These are phyloP conservation scores for Trametes coccinea DNA, from an alignment of 768 basidiomycete species.

Conservation along the genomic window DNA sequence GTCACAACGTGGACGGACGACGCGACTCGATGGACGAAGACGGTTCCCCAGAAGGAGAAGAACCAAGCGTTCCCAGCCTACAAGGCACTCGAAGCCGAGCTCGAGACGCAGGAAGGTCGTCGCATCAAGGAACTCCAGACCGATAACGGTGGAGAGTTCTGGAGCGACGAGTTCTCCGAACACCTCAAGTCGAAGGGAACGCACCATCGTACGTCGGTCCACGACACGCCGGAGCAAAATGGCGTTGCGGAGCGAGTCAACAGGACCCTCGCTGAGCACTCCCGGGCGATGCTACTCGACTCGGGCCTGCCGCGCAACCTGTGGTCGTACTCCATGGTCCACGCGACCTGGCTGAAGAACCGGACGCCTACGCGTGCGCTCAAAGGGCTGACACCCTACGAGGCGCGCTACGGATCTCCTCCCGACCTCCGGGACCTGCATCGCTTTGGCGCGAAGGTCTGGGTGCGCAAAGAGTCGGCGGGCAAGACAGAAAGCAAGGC, in stretches of 20 bases:
- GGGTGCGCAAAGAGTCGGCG: slow-evolving; percentile 12
- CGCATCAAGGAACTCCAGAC: slow-evolving; percentile 39
- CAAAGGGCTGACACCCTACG: slow-evolving; percentile 19
- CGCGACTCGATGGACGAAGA: slow-evolving; percentile 21
- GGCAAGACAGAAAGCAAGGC: slow-evolving; percentile 20
- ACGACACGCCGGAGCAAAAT: slow-evolving; percentile 29
- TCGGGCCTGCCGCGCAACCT: slow-evolving; percentile 38
- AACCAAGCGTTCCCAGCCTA: slow-evolving; percentile 33
- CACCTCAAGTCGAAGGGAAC: slow-evolving; percentile 1
- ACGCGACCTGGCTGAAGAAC: slow-evolving; percentile 42
- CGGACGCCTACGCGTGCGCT: slow-evolving; percentile 28
- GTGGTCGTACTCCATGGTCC: slow-evolving; percentile 40
- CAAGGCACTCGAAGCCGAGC: slow-evolving; percentile 36
- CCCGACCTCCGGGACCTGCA: slow-evolving; percentile 27
- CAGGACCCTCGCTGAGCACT: slow-evolving; percentile 9
- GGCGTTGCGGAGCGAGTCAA: slow-evolving; percentile 28
- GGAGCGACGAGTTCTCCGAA: background rate
- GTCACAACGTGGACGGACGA: slow-evolving; percentile 34
- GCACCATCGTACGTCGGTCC: slow-evolving; percentile 16
- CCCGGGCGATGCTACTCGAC: slow-evolving; percentile 15
- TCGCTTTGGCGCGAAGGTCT: slow-evolving; percentile 17
- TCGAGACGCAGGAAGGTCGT: slow-evolving; percentile 33
- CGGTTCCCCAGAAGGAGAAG: slow-evolving; percentile 37
- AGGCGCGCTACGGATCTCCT: slow-evolving; percentile 13
- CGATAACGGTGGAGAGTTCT: slow-evolving; percentile 41